Conservation (phyloP, 257 asterid species). For the Primulina eburnea region DNA sequence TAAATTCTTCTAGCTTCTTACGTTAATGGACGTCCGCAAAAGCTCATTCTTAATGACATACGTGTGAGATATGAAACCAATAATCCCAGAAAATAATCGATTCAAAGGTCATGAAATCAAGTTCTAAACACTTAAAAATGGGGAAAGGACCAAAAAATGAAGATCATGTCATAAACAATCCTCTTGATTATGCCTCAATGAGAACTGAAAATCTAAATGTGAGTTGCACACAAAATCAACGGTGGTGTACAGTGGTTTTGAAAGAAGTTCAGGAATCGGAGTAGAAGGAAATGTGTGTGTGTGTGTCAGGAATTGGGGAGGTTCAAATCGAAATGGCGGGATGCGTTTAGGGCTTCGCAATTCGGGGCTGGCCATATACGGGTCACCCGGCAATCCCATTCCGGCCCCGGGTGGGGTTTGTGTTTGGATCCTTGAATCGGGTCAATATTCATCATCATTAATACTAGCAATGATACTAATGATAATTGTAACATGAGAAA, state of each 20-base stretch:
- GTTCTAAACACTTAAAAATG: too few relatives aligned
- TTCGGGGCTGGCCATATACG: background rate
- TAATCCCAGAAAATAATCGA: background rate
- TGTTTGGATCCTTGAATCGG: background rate
- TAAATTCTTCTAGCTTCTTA: conserved; percentile 28
- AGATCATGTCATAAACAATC: too few relatives aligned
- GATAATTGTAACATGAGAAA: too few relatives aligned
- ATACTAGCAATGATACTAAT: too few relatives aligned
- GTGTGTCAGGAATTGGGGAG: background rate
- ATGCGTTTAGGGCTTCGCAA: background rate
- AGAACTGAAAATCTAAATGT: too few relatives aligned
- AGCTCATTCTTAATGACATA: conserved; percentile 27
- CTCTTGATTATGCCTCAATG: too few relatives aligned
- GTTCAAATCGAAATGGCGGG: background rate
- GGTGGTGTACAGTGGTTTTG: background rate
- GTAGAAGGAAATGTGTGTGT: background rate
- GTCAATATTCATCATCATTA: too few relatives aligned
- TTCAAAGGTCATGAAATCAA: too few relatives aligned
- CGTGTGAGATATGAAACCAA: conserved; percentile 10
- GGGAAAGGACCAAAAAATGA: background rate
- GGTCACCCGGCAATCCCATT: background rate
- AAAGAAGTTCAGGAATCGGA: background rate
- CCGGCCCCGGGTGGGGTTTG: background rate
- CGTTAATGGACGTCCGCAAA: conserved; percentile 18
- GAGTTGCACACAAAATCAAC: background rate